Evolutionary conservation across 495 filamentous ascomycete genomes (phyloP), one percentile per base, ranked within the genome.

Genomic region (Aspergillus mulundensis): DNA sequence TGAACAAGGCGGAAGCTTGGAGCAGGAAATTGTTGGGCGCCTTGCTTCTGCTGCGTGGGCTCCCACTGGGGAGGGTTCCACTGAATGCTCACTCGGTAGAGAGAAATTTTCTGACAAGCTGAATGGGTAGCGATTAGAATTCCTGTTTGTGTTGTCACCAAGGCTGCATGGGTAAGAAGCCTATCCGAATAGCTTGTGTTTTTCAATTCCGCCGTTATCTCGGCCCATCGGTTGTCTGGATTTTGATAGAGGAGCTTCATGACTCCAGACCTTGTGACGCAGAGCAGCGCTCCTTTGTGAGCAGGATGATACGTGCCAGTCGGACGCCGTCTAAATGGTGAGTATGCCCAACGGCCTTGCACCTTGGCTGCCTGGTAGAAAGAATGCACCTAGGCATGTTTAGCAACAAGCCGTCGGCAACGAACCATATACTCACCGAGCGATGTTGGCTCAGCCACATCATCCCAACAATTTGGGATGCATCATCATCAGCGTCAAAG

Each of bases 81-180:
- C 49, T 60, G 61, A 36, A 90, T 79, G 3, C 69, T 59, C 7
- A 86, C 79, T 56, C 82, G 80, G 36, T 88, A 81, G 4, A 88
- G 65, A 41, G 77, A 81, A 19, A 90, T 77, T 66, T 88, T 85
- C 53, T 82, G 85, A 12, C 83, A 84, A 11, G 77, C 75, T 5
- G 85, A 90, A 24, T 84, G 83, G 38, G 86, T 82, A 1, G 81
- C 83, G 45, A 91, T 72, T 19, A 89, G 63, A 24, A 90, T 78
- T 53, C 79, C 80, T 62, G 84, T 79, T 70, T 79, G 86, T 41
- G 92, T 89, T 11, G 85, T 81, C 55, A 86, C 86, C 53, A 94
- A 74, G 14, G 91, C 80, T 3, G 90, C 89, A 71, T 96, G 91
- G 4, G 89, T 91, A 32, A 95, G 77, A 15, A 88, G 61, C 46